A percentile compares a stretch with the other conserved stretches of the same genome.
These are phyloP conservation scores for Myochromella boudieri DNA, from an alignment of 768 basidiomycete genomes.

Conservation along the genomic window DNA sequence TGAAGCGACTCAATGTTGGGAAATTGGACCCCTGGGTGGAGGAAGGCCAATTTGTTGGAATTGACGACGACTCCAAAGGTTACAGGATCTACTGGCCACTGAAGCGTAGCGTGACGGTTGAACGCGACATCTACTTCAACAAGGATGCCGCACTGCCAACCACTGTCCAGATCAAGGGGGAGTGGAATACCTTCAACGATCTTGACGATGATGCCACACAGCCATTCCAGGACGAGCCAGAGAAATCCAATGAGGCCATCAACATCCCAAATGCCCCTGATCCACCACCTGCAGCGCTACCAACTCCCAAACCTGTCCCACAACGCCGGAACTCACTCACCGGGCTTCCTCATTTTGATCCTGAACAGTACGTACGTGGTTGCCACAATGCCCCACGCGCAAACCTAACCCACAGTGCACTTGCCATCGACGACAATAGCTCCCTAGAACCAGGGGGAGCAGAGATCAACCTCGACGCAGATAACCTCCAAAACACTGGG, in stretches of 20 bases:
- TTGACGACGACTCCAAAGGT: constrained; percentile 26
- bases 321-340: constrained; percentile 2
- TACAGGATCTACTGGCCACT: constrained; percentile 31
- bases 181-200: constrained; percentile 13
- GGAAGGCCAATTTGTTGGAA: constrained; percentile 5
- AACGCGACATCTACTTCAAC: constrained; percentile 24
- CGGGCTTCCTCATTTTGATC: constrained; percentile 4
- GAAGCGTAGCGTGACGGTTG: constrained; percentile 22
- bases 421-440: not conserved
- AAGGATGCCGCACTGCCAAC: constrained; percentile 18
- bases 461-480: not conserved
- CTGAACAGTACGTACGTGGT: constrained; percentile 1
- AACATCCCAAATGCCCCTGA: not conserved
- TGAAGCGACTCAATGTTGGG: no score
- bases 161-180: constrained; percentile 27
- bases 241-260: not conserved
- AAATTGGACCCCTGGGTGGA: not conserved
- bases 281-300: not conserved
- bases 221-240: not conserved
- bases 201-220: no score
- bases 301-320: not conserved
- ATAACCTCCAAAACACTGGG: no score
- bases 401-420: not conserved
- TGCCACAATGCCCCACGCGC: not conserved
- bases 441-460: not conserved